Evolutionary conservation across 768 basidiomycete genomes (phyloP).

Genomic region (Boletus bicolor): DNA sequence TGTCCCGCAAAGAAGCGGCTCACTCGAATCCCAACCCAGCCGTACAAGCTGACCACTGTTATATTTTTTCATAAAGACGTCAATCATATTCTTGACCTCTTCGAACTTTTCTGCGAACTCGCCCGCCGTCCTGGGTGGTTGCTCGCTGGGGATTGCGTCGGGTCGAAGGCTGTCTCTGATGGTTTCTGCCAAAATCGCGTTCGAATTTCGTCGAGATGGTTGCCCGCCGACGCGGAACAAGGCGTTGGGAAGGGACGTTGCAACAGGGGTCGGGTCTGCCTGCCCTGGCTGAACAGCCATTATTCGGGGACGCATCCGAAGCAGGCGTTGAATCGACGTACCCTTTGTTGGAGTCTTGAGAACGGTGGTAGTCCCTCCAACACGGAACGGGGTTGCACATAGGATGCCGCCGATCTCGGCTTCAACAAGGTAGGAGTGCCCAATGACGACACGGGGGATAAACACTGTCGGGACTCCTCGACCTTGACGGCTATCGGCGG

Average conservation of each 20-base stretch:
- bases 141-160: neutral
- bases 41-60: constrained; percentile 18
- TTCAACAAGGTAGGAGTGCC: neutral
- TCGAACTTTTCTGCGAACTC: constrained; percentile 24
- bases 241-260: neutral
- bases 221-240: neutral
- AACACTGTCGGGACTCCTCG: constrained; percentile 14
- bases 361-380: constrained; percentile 6
- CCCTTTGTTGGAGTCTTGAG: neutral
- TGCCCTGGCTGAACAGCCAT: neutral
- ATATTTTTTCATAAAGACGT: constrained; percentile 18
- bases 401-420: neutral
- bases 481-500: constrained; percentile 30
- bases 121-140: constrained; percentile 17
- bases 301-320: neutral
- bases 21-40: constrained; percentile 30
- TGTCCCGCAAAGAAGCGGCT: neutral
- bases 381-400: neutral
- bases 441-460: neutral
- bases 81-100: constrained; percentile 18
- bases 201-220: neutral
- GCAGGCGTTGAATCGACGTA: neutral
- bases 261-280: too few relatives aligned
- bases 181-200: constrained; percentile 3
- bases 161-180: constrained; percentile 13